Base-by-base conservation (phyloP, 805 yeast species). In the Candida dajiaensis region DNA sequence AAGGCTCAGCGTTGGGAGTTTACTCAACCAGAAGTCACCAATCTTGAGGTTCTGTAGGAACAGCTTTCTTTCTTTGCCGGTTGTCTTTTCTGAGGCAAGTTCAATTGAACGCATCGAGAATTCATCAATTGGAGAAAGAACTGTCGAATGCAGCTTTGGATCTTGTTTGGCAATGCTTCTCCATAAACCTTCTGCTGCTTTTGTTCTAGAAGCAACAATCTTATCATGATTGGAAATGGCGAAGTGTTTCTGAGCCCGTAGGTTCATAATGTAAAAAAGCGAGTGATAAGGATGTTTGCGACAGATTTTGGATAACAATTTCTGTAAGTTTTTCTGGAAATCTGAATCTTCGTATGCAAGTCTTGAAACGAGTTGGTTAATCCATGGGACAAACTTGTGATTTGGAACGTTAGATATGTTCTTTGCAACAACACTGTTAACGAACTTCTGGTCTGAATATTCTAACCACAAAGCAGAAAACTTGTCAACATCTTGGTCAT, bases 381-480 rank as follows among this genome's bases (percentile, higher is more conserved):
- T 71, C 96, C 97, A 90, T 0, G 89, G 77, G 6, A 87, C 70
- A 44, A 89, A 77, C 54, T 82, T 82, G 57, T 71, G 69, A 13
- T 76, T 70, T 0, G 95, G 85, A 18, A 87, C 64, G 0, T 43
- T 41, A 0, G 57, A 43, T 3, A 83, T 56, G 5, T 68, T 65
- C 2, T 59, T 53, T 13, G 56, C 56, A 10, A 85, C 67, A 9
- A 65, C 54, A 4, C 46, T 50, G 51, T 78, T 82, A 6, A 85
- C 65, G 0, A 57, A 62, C 1, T 63, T 72, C 29, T 71, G 70
- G 6, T 62, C 59, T 3, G 80, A 71, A 53, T 79, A 74, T 50
- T 83, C 85, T 36, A 92, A 70, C 95, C 97, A 92, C 11, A 92
- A 62, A 0, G 90, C 85, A 62, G 90, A 83, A 50, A 90, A 83